A percentile compares a stretch with the other conserved stretches of the same genome.
Conservation (phyloP, 139 green algal genomes). For the Mesotaenium endlicherianum region DNA sequence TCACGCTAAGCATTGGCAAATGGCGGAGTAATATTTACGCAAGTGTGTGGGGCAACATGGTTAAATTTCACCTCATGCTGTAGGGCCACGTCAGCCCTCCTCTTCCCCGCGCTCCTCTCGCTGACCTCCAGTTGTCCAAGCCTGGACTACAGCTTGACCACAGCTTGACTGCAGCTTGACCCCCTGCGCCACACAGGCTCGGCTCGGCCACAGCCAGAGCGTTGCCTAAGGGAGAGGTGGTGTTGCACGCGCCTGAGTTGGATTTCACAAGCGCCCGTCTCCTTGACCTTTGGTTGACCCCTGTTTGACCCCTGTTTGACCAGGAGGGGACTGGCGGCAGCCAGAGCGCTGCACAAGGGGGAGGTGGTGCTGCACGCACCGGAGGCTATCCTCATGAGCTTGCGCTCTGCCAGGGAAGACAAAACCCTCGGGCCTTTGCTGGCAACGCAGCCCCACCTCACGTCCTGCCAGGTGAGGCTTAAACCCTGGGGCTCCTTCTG, state of each 20-base stretch:
- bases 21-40: no score
- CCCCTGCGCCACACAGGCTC: background rate
- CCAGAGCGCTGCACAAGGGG: background rate
- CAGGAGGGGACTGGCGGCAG: conserved; percentile 25
- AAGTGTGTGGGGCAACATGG: no score
- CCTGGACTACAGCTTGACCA: no score
- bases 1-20: no score
- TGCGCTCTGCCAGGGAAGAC: background rate
- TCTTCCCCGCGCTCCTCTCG: no score
- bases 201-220: background rate
- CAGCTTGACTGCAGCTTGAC: background rate
- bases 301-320: background rate
- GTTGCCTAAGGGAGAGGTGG: background rate
- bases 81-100: no score
- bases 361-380: conserved; percentile 25
- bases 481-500: no score
- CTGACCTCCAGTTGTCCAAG: no score
- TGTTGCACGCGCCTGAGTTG: no score
- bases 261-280: background rate
- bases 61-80: no score
- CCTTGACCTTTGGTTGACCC: background rate
- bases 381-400: background rate
- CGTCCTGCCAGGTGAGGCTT: conserved; percentile 21
- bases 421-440: background rate
- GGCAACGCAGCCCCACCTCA: background rate